Percentiles rank a stretch among this genome's conserved stretches.
These are phyloP conservation scores for Populus hybrid DNA, from an alignment of 441 rosid genomes.

Conservation along the genomic window DNA sequence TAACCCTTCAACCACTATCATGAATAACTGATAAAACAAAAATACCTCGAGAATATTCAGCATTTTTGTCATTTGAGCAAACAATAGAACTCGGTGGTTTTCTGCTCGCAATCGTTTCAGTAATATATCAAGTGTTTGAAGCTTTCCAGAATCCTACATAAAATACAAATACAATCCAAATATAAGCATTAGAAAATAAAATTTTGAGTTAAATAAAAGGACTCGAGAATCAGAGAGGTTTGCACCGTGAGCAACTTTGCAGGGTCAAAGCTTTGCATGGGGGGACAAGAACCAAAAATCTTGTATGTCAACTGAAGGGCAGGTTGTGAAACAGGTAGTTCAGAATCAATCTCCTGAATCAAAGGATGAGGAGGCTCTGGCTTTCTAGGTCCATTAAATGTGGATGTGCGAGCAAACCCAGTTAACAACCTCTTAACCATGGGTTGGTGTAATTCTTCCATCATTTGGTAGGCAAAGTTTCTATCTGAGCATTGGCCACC, in stretches of 20 bases:
- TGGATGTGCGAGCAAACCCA: constrained; percentile 96
- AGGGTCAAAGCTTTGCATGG: constrained; percentile 98
- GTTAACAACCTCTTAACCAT: constrained; percentile 84
- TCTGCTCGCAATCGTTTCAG: constrained; percentile 93
- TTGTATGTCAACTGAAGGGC: constrained; percentile 83
- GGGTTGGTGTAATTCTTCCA: constrained; percentile 84
- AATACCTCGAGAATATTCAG: constrained; percentile 96
- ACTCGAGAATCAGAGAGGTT: constrained; percentile 5
- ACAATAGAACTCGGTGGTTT: constrained; percentile 88
- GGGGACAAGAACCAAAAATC: constrained; percentile 98
- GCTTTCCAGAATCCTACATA: constrained; percentile 96
- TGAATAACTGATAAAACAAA: neutral
- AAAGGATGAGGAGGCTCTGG: constrained; percentile 65
- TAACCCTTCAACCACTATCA: neutral
- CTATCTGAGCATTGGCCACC: constrained; percentile 80
- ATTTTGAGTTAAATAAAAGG: neutral
- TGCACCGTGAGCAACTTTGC: constrained; percentile 93
- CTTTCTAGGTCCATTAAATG: constrained; percentile 79
- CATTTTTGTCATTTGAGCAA: constrained; percentile 99
- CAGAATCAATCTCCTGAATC: constrained; percentile 84
- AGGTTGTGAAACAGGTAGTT: constrained; percentile 73
- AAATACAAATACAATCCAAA: constrained; percentile 16
- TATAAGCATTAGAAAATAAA: neutral
- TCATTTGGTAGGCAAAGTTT: constrained; percentile 71
- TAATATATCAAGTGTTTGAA: constrained; percentile 91